Evolutionary conservation across 768 basidiomycete genomes (phyloP).

Genomic region (Tylopilus rubrobrunneus): DNA sequence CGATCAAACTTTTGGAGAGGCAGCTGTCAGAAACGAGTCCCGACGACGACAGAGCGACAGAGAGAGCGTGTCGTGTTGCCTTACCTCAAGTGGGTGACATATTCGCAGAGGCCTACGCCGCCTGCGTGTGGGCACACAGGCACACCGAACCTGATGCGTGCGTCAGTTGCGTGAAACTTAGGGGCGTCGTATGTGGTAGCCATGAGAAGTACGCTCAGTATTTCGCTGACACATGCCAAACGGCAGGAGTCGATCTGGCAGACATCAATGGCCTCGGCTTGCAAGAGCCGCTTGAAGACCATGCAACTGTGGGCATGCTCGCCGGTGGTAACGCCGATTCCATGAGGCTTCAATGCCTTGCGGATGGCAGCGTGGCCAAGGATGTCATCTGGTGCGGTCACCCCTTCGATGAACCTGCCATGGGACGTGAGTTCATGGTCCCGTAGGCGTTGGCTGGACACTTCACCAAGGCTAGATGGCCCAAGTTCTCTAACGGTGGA

Average conservation of each 20-base stretch:
- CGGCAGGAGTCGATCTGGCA: constrained; percentile 95
- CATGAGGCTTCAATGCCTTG: constrained; percentile 73
- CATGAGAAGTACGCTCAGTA: constrained; percentile 91
- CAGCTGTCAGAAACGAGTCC: not conserved
- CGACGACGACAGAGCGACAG: not conserved
- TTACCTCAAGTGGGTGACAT: constrained; percentile 81
- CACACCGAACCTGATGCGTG: constrained; percentile 64
- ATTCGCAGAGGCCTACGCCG: constrained; percentile 93
- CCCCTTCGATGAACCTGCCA: constrained; percentile 91
- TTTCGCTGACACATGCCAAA: constrained; percentile 90
- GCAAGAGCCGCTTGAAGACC: constrained; percentile 94
- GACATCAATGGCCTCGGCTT: constrained; percentile 91
- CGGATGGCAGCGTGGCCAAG: constrained; percentile 85
- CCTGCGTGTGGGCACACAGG: constrained; percentile 95
- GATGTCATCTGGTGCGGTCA: constrained; percentile 92
- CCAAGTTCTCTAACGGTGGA: too few species aligned
- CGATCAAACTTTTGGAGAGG: constrained; percentile 63
- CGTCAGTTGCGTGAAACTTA: not conserved
- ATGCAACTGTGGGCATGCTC: constrained; percentile 97
- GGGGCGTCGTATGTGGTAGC: constrained; percentile 48
- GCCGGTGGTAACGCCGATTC: constrained; percentile 93
- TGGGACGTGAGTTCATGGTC: not conserved
- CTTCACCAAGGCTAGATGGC: constrained; percentile 82
- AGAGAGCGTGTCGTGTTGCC: not conserved
- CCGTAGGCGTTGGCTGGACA: not conserved